Conservation (phyloP, 768 basidiomycete species). For the Hericium coralloides region DNA sequence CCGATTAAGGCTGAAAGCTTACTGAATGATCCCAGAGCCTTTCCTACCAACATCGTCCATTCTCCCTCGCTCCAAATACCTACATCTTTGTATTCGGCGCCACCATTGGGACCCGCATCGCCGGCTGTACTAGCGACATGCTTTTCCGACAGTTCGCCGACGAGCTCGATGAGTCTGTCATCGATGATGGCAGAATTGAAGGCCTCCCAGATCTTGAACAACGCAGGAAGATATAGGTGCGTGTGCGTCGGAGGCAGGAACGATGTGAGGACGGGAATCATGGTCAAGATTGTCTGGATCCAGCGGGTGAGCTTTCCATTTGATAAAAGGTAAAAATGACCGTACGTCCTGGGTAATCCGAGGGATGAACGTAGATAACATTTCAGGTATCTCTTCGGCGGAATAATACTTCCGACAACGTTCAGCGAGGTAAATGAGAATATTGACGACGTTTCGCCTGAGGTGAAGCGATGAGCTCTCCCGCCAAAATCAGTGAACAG, state of each 20-base stretch:
- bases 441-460: slow-evolving; percentile 56
- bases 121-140: slow-evolving; percentile 51
- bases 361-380: slow-evolving; percentile 67
- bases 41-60: slow-evolving; percentile 77
- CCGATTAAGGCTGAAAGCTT: slow-evolving; percentile 15
- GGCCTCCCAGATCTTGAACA: slow-evolving; percentile 73
- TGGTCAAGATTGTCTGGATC: slow-evolving; percentile 52
- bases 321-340: slow-evolving; percentile 16
- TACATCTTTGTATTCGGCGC: slow-evolving; percentile 66
- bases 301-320: neutral
- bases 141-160: slow-evolving; percentile 62
- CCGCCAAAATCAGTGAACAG: too few relatives aligned
- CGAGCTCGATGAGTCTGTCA: slow-evolving; percentile 64
- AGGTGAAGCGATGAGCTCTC: neutral
- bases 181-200: slow-evolving; percentile 70
- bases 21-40: slow-evolving; percentile 79
- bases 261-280: slow-evolving; percentile 67
- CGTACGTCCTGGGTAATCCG: slow-evolving; percentile 59
- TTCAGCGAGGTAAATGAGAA: slow-evolving; percentile 66
- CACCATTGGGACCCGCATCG: slow-evolving; percentile 44
- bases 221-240: slow-evolving; percentile 57
- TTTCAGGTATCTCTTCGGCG: slow-evolving; percentile 51
- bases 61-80: slow-evolving; percentile 85
- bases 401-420: slow-evolving; percentile 65
- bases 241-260: slow-evolving; percentile 65